Evolutionary conservation across 495 filamentous ascomycete species (phyloP).

Genomic region (Penicillium cataractarum): DNA sequence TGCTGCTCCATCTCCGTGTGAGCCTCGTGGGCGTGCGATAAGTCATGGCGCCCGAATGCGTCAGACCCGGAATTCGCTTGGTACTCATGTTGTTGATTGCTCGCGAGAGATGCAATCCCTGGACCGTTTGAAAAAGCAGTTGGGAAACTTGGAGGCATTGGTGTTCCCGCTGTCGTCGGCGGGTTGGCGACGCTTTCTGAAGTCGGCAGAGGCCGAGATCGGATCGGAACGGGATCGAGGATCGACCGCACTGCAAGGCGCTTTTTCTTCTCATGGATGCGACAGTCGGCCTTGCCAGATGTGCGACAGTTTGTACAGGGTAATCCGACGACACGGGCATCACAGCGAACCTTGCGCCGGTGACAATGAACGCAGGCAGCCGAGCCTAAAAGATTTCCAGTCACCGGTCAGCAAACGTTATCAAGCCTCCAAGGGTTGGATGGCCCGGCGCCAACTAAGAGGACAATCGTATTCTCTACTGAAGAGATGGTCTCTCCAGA

Average conservation of each 20-base stretch:
- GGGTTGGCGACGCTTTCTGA: slow-evolving; percentile 33
- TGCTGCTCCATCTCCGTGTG: slow-evolving; percentile 47
- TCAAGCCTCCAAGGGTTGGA: background rate
- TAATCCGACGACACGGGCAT: slow-evolving; percentile 48
- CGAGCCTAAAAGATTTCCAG: slow-evolving; percentile 37
- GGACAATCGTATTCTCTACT: background rate
- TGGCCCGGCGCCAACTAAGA: background rate
- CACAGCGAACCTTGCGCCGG: slow-evolving; percentile 54
- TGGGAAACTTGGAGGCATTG: slow-evolving; percentile 35
- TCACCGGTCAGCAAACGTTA: slow-evolving; percentile 19
- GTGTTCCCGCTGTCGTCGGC: slow-evolving; percentile 24
- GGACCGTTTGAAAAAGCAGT: slow-evolving; percentile 34
- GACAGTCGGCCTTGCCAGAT: slow-evolving; percentile 50
- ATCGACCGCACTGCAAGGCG: slow-evolving; percentile 50
- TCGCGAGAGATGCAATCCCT: slow-evolving; percentile 23
- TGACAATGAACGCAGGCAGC: slow-evolving; percentile 53
- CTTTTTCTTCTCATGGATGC: slow-evolving; percentile 55
- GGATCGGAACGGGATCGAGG: slow-evolving; percentile 54
- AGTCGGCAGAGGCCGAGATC: slow-evolving; percentile 43
- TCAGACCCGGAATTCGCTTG: slow-evolving; percentile 28
- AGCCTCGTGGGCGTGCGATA: slow-evolving; percentile 38
- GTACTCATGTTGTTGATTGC: slow-evolving; percentile 28
- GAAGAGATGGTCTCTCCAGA: background rate
- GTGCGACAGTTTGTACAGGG: slow-evolving; percentile 53
- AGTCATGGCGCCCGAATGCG: slow-evolving; percentile 35